Percentiles rank a stretch among this genome's conserved stretches.
Conservation (phyloP, 306 rosid genomes). For the Sicyos edulis region DNA sequence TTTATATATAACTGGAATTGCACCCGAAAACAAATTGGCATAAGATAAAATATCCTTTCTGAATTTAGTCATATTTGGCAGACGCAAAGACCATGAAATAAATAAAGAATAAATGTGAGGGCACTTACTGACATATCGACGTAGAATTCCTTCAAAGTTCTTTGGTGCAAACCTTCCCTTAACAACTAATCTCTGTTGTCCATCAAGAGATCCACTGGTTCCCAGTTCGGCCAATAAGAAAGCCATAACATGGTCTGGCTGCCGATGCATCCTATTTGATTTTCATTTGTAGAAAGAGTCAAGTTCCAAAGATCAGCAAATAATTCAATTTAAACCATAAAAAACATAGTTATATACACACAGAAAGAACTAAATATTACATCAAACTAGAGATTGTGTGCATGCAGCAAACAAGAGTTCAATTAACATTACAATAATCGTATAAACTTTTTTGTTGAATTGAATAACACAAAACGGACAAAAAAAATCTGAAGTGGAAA, state of each 20-base stretch:
- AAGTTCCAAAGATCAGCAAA: constrained; percentile 5
- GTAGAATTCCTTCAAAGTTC: constrained; percentile 86
- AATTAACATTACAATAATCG: neutral
- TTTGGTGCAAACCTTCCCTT: constrained; percentile 97
- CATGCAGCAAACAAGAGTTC: neutral
- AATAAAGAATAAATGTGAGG: constrained; percentile 6
- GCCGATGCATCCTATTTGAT: constrained; percentile 75
- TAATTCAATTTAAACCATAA: neutral
- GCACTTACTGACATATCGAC: constrained; percentile 86
- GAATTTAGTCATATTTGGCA: neutral
- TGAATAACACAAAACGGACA: neutral
- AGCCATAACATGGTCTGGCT: constrained; percentile 93
- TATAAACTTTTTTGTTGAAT: neutral
- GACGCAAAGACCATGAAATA: constrained; percentile 3
- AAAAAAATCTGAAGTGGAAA: constrained; percentile 3
- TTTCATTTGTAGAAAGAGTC: neutral
- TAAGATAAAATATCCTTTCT: constrained; percentile 6
- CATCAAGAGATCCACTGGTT: constrained; percentile 94
- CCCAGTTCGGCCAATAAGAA: constrained; percentile 93
- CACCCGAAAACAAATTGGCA: neutral
- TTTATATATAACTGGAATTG: too few species aligned
- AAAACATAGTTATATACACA: too few species aligned
- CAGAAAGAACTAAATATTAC: neutral
- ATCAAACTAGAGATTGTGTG: neutral
- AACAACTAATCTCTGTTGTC: constrained; percentile 88